phyloP scores from a whole-genome alignment of 2,329 filamentous ascomycete species.

The Sphaerostilbella broomeana region DNA sequence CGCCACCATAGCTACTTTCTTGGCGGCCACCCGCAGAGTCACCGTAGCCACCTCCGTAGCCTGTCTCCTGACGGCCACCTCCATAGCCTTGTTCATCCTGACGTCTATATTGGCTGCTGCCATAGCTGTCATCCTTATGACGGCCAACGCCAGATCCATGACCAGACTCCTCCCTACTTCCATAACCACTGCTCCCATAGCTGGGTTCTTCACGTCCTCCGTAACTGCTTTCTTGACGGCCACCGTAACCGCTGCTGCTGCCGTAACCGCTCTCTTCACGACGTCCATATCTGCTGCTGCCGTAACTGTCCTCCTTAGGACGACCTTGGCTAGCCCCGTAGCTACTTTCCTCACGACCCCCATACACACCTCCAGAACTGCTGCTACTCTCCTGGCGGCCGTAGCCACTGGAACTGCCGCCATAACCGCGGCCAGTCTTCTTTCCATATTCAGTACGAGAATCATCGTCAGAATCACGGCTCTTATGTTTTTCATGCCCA shows the following conservation, averaged over 20 bases:
- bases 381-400: slow-evolving; percentile 19
- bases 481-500: slow-evolving; percentile 3
- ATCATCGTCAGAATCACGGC: slow-evolving; percentile 9
- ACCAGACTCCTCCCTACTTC: slow-evolving; percentile 12
- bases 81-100: slow-evolving; percentile 13
- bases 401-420: too few species aligned
- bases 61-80: slow-evolving; percentile 10
- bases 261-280: slow-evolving; percentile 18
- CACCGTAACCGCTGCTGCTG: slow-evolving; percentile 17
- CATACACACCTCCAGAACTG: slow-evolving; percentile 17
- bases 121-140: slow-evolving; percentile 14
- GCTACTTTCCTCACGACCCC: slow-evolving; percentile 19
- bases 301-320: slow-evolving; percentile 10
- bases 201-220: slow-evolving; percentile 20
- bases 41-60: slow-evolving; percentile 14
- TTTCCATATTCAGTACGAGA: slow-evolving; percentile 2
- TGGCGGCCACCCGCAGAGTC: too few species aligned
- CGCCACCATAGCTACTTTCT: slow-evolving; percentile 22
- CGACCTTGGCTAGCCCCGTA: slow-evolving; percentile 19
- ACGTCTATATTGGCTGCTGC: slow-evolving; percentile 16
- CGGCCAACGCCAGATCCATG: slow-evolving; percentile 15
- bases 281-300: slow-evolving; percentile 15
- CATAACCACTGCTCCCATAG: slow-evolving; percentile 16
- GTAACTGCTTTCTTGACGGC: slow-evolving; percentile 16
- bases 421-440: slow-evolving; percentile 10